A percentile compares a stretch with the other conserved stretches of the same genome.
These are phyloP conservation scores for Rubroboletus satanas DNA, from an alignment of 768 basidiomycete genomes.

Conservation along the genomic window DNA sequence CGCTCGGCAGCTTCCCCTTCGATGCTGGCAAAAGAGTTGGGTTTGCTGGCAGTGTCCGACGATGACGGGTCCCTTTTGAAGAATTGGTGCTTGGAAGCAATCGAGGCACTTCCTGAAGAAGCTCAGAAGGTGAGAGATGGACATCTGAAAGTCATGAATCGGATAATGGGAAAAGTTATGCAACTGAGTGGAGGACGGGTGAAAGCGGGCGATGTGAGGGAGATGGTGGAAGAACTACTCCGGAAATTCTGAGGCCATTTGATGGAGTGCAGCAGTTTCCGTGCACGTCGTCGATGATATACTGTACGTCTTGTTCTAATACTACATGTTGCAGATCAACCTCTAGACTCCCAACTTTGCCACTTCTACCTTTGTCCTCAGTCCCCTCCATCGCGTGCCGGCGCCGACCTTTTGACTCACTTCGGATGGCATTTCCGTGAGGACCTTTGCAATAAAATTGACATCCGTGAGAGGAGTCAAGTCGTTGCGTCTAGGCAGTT, in stretches of 20 bases:
- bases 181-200: slow-evolving; percentile 69
- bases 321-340: background rate
- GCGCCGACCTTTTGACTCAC: slow-evolving; percentile 60
- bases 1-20: slow-evolving; percentile 35
- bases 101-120: slow-evolving; percentile 63
- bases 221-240: slow-evolving; percentile 48
- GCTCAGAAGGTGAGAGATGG: slow-evolving; percentile 63
- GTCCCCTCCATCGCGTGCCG: slow-evolving; percentile 80
- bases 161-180: slow-evolving; percentile 61
- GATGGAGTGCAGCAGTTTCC: no score
- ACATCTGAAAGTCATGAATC: slow-evolving; percentile 67
- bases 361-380: slow-evolving; percentile 65
- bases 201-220: slow-evolving; percentile 60
- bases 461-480: slow-evolving; percentile 85
- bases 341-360: slow-evolving; percentile 19
- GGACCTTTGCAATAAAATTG: slow-evolving; percentile 71
- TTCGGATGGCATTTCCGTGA: slow-evolving; percentile 58
- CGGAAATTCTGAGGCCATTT: background rate
- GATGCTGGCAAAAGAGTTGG: slow-evolving; percentile 47
- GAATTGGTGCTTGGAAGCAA: slow-evolving; percentile 57
- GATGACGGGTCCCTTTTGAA: slow-evolving; percentile 41
- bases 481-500: slow-evolving; percentile 71
- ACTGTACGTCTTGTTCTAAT: background rate
- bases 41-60: slow-evolving; percentile 40
- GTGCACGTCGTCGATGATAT: background rate